Percentiles rank a stretch among this genome's conserved stretches.
Evolutionary conservation across 331 rosid species (phyloP).

Genomic region (Cydonia oblonga): DNA sequence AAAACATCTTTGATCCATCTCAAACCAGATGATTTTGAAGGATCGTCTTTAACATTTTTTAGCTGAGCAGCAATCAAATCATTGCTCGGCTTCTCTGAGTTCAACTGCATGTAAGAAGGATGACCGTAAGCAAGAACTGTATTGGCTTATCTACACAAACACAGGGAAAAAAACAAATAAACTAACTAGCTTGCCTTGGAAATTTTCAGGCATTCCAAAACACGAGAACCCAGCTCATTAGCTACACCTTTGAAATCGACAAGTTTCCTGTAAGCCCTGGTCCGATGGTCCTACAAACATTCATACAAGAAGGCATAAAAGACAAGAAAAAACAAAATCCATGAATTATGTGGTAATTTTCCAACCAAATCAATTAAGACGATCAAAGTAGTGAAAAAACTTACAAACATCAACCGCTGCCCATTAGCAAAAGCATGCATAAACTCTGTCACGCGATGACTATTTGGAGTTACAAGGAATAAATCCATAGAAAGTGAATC

Average conservation of each 20-base stretch:
- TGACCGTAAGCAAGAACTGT: constrained; percentile 20
- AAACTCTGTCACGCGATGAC: constrained; percentile 74
- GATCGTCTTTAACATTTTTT: constrained; percentile 47
- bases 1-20: constrained; percentile 93
- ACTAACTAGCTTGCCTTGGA: constrained; percentile 61
- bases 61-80: constrained; percentile 41
- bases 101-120: constrained; percentile 49
- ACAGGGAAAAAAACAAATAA: not conserved
- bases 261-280: constrained; percentile 60
- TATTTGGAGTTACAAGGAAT: constrained; percentile 80
- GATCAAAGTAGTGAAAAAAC: constrained; percentile 10
- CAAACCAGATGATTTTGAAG: constrained; percentile 72
- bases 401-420: constrained; percentile 58
- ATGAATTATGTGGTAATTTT: not conserved
- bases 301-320: constrained; percentile 10
- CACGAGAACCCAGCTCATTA: constrained; percentile 66
- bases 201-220: constrained; percentile 67
- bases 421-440: constrained; percentile 46
- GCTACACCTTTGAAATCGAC: constrained; percentile 77
- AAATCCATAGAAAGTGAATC: constrained; percentile 39
- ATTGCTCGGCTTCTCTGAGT: constrained; percentile 41
- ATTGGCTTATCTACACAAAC: constrained; percentile 2
- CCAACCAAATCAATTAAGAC: constrained; percentile 1
- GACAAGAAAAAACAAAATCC: constrained; percentile 7
- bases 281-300: constrained; percentile 63